Conservation (phyloP, 2,329 filamentous ascomycete species). For the Sarocladium kiliense region DNA sequence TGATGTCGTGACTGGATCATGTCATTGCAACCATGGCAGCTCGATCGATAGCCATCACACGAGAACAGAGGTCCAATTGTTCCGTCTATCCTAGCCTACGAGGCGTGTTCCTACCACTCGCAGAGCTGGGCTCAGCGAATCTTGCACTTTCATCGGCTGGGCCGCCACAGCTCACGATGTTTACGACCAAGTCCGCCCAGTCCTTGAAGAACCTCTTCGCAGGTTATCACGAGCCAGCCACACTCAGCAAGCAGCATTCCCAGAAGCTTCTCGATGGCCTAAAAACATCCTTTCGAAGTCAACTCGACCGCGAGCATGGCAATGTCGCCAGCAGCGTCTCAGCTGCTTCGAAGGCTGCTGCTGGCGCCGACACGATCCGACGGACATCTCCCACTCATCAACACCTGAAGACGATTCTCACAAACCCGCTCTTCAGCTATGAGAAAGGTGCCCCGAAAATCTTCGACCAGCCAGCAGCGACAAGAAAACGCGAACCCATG, state of each 20-base stretch:
- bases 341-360: conserved; percentile 14
- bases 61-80: neutral
- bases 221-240: conserved; percentile 45
- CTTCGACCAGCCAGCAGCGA: neutral
- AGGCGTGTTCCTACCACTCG: neutral
- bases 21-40: neutral
- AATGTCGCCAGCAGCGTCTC: conserved; percentile 27
- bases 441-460: conserved; percentile 17
- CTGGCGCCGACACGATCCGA: conserved; percentile 24
- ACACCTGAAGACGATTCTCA: conserved; percentile 52
- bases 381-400: conserved; percentile 29
- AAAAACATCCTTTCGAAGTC: conserved; percentile 51
- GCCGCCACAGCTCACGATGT: conserved; percentile 21
- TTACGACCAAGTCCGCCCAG: conserved; percentile 30
- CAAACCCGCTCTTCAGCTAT: conserved; percentile 49
- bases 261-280: conserved; percentile 51
- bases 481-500: conserved; percentile 39
- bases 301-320: conserved; percentile 55
- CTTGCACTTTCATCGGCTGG: neutral
- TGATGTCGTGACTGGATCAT: neutral
- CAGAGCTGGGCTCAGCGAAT: neutral
- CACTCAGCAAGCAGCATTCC: conserved; percentile 44
- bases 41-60: neutral
- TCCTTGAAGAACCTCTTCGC: conserved; percentile 34
- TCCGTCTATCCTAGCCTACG: neutral